Evolutionary conservation across 1,284 basidiomycete genomes (phyloP).

Genomic region (Abortiporus biennis): DNA sequence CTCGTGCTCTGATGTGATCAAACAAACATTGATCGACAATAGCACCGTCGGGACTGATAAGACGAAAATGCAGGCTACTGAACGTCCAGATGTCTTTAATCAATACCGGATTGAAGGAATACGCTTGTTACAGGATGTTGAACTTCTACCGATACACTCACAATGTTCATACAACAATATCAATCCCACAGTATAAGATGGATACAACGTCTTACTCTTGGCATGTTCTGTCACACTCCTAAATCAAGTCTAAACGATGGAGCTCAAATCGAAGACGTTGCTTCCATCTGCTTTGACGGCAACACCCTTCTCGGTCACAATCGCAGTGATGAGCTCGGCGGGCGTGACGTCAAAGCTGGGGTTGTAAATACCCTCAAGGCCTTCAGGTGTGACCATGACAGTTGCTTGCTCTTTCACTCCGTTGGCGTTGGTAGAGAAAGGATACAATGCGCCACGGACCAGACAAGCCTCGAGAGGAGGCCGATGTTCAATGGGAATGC

Average conservation of each 20-base stretch:
- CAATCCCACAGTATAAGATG: no score
- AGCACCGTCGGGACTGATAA: no score
- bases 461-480: constrained; percentile 83
- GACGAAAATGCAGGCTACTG: no score
- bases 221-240: constrained; percentile 1
- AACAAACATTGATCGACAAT: no score
- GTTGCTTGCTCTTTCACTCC: constrained; percentile 51
- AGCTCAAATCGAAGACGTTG: constrained; percentile 46
- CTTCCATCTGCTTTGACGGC: constrained; percentile 55
- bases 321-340: constrained; percentile 75
- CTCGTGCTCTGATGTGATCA: no score
- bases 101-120: no score
- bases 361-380: constrained; percentile 73
- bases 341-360: constrained; percentile 94
- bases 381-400: constrained; percentile 71
- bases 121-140: no score
- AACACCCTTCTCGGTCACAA: constrained; percentile 87
- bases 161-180: no score
- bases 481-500: constrained; percentile 90
- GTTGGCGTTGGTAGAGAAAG: constrained; percentile 32
- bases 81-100: no score
- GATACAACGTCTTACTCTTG: no score
- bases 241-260: constrained; percentile 33
- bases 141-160: no score
- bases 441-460: constrained; percentile 72